Evolutionary conservation across 176 grass and related monocot genomes (phyloP), one percentile per base, ranked within the genome.

Genomic region (Carex scoparia): DNA sequence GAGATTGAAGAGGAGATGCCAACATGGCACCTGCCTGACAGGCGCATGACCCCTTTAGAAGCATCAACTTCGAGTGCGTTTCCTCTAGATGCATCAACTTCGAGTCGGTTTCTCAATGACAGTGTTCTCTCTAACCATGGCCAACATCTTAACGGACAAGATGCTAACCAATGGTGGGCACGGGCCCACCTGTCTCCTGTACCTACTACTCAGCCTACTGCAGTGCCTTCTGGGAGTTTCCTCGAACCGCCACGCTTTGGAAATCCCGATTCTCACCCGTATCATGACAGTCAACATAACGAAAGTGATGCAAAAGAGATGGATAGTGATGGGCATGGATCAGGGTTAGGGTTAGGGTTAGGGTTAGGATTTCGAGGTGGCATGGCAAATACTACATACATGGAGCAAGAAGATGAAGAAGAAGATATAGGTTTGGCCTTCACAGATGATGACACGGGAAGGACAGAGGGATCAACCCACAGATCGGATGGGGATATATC

Each of bases 1-100:
- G 90, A 89, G 81, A 84, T 92, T 42, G 85, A 86, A 86, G 88
- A 85, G 67, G 87, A 70, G 2, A 68, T 76, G 72, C 81, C 82
- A 66, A 14, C 71, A 33, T 83, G 81, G 81, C 38, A 65, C 23
- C 84, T 84, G 33, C 73, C 78, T 53, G 91, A 89, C 57, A 89
- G 93, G 65, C 65, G 58, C 69, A 69, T 49, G 7, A 95, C 88
- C 77, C 90, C 89, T 63, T 51, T 99, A 80, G 93, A 82, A 40
- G 91, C 88, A 42, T 99, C 96, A 13, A 95, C 91, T 64, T 95
- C 93, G 71, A 95, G 88, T 65, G 80, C n/a, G 38, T 78, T 91
- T 55, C 88, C 46, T 62, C 56, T 97, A 85, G 92, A 86, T 55
- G 89, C 86, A 56, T 97, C 94, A 15, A 94, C 89, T 64, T 93